phyloP scores from a whole-genome alignment of 768 basidiomycete species.

The Tulasnella sp. region DNA sequence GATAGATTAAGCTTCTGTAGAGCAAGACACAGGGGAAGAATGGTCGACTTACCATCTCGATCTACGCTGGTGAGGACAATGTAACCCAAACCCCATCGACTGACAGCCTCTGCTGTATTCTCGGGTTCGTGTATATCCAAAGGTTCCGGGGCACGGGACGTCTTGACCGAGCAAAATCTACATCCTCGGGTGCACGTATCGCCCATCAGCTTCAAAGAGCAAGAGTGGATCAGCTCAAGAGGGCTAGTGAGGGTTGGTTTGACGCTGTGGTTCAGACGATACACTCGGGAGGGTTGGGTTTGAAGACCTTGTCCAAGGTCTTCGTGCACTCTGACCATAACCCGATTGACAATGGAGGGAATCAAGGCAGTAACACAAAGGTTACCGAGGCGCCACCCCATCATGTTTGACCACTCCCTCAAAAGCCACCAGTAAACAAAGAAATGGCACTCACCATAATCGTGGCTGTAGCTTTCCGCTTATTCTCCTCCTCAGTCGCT shows the following conservation, averaged over 20 bases:
- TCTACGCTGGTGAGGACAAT: constrained; percentile 96
- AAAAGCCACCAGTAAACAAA: too few relatives aligned
- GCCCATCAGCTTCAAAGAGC: constrained; percentile 71
- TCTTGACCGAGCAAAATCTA: constrained; percentile 95
- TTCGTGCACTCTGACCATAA: too few relatives aligned
- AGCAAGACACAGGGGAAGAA: not conserved
- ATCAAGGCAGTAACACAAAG: too few relatives aligned
- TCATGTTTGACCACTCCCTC: too few relatives aligned
- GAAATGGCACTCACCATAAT: constrained; percentile 65
- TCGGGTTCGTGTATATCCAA: constrained; percentile 95
- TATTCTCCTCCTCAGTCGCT: constrained; percentile 55
- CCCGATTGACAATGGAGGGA: too few relatives aligned
- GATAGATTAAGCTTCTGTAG: not conserved
- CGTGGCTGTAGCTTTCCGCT: constrained; percentile 85
- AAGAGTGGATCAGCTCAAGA: too few relatives aligned
- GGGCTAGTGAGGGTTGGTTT: too few relatives aligned
- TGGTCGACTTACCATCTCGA: constrained; percentile 63
- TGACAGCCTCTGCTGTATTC: constrained; percentile 95
- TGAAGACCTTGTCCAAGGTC: too few relatives aligned
- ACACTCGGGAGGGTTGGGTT: too few relatives aligned
- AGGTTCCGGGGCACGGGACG: constrained; percentile 75
- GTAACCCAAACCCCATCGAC: constrained; percentile 95
- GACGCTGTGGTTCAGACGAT: too few relatives aligned
- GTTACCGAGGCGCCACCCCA: too few relatives aligned
- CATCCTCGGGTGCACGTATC: constrained; percentile 98